Evolutionary conservation across 164 flowering plant genomes (phyloP), one percentile per base, ranked within the genome.

Genomic region (Vitis labrusca): DNA sequence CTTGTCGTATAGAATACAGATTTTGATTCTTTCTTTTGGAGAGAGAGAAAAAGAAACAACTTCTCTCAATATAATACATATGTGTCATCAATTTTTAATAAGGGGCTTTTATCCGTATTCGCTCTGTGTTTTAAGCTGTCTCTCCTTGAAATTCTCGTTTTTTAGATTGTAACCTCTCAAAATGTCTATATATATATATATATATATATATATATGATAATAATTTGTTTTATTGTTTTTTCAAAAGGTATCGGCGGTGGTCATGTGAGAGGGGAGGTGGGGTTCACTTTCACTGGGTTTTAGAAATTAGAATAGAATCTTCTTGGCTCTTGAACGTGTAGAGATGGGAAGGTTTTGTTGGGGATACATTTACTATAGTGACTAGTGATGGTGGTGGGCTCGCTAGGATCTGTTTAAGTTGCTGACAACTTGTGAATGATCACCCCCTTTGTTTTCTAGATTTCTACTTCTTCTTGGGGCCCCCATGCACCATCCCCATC

Each of bases 221-320:
- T 37, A 37, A 37, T 37, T 37, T 37, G 44, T 37, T 37, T 37
- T 37, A 37, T 37, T 37, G 44, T 50, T 57, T 44, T 49, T 63
- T 79, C 57, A 53, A 68, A 75, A 55, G 59, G 75, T 62, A 76
- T 54, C 72, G 82, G 85, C 84, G 82, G 91, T 88, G 87, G 90
- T 88, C 91, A 87, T 85, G 91, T 85, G 91, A 80, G 74, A 66
- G 74, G 65, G 70, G 49, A 52, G 54, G 61, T 65, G 79, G 83
- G 76, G 76, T 70, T 80, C 84, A 69, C 78, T 78, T 74, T 75
- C 81, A 66, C 81, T 63, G 74, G 59, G 62, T 68, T 84, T 77
- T 83, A 77, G 79, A 87, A 81, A 81, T 80, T 83, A 71, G 96
- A 89, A 91, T 88, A 91, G 90, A 91, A 91, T 91, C 91, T 91